Evolutionary conservation across 768 basidiomycete genomes (phyloP).

Genomic region (Zangia roseola): DNA sequence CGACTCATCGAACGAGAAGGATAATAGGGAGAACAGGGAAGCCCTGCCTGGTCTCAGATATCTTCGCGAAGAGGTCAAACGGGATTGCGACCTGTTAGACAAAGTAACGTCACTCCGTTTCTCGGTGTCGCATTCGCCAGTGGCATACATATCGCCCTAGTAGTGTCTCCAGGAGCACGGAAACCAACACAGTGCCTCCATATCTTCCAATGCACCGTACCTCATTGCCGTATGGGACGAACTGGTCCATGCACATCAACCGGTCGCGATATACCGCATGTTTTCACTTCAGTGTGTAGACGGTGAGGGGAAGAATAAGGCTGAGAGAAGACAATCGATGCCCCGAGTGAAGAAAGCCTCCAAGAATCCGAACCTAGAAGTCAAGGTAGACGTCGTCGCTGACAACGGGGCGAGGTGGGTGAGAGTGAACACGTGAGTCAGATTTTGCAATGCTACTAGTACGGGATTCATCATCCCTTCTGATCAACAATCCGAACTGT

Average conservation of each 20-base stretch:
- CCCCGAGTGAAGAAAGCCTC: not conserved
- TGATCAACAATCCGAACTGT: not conserved
- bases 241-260: conserved; percentile 56
- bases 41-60: conserved; percentile 40
- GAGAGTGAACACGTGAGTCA: conserved; percentile 80
- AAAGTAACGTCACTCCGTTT: conserved; percentile 28
- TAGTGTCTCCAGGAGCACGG: conserved; percentile 55
- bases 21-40: conserved; percentile 7
- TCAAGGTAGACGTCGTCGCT: conserved; percentile 82
- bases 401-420: conserved; percentile 78
- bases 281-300: not conserved
- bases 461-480: too few species aligned
- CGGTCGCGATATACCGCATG: conserved; percentile 58
- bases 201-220: conserved; percentile 79
- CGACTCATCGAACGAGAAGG: conserved; percentile 10
- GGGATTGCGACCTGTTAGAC: conserved; percentile 42
- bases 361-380: conserved; percentile 16
- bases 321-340: not conserved
- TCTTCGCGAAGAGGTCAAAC: conserved; percentile 40
- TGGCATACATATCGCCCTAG: conserved; percentile 33
- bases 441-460: not conserved
- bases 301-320: not conserved
- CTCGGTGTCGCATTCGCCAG: not conserved
- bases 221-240: conserved; percentile 83
- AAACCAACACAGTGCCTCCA: conserved; percentile 20